Evolutionary conservation across 495 filamentous ascomycete species (phyloP).

Genomic region (Pyrenopolyporus hunteri): DNA sequence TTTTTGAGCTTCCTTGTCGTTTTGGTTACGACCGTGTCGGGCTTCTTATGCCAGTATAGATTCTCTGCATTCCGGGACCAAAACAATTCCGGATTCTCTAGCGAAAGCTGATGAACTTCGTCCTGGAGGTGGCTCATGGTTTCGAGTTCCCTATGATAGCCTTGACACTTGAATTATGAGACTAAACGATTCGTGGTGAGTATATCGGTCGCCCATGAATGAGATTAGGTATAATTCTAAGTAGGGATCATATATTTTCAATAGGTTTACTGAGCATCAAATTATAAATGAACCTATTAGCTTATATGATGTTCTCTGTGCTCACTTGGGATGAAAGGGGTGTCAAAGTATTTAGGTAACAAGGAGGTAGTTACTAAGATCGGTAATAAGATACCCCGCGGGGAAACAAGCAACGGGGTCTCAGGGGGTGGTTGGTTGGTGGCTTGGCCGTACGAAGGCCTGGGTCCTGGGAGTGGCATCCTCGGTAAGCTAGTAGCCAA

Average conservation of each 20-base stretch:
- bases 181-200: neutral
- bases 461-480: conserved; percentile 14
- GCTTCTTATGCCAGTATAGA: conserved; percentile 80
- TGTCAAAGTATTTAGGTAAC: no score
- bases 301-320: neutral
- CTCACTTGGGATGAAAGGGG: conserved; percentile 7
- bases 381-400: conserved; percentile 33
- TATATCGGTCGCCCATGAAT: neutral
- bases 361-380: conserved; percentile 26
- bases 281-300: conserved; percentile 3
- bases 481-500: conserved; percentile 26
- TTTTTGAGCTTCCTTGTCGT: conserved; percentile 50
- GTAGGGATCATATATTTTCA: no score
- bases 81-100: conserved; percentile 70
- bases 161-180: conserved; percentile 4
- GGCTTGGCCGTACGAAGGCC: no score
- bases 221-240: neutral
- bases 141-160: neutral
- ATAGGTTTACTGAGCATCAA: no score
- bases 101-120: conserved; percentile 58
- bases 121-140: conserved; percentile 53
- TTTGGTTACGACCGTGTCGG: conserved; percentile 53
- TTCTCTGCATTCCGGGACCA: conserved; percentile 77
- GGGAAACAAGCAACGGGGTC: no score
- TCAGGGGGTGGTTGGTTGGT: no score